Conservation (phyloP, 2,329 filamentous ascomycete genomes). For the Ophiosphaerella narmari region DNA sequence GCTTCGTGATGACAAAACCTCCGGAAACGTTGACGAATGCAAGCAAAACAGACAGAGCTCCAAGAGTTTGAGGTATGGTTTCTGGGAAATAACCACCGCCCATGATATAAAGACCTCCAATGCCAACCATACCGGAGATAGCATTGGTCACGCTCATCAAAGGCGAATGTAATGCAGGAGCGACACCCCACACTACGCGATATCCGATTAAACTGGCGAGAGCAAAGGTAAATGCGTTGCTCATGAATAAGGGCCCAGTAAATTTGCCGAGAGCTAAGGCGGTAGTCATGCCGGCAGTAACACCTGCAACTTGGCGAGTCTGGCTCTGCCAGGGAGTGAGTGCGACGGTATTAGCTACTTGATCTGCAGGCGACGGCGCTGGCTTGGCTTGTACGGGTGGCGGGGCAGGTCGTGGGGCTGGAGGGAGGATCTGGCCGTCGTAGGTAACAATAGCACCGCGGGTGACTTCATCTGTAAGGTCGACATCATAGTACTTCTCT, state of each 20-base stretch:
- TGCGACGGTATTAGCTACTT: slow-evolving; percentile 63
- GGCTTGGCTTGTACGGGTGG: slow-evolving; percentile 59
- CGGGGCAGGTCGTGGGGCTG: slow-evolving; percentile 70
- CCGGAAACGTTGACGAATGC: slow-evolving; percentile 89
- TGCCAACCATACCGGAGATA: slow-evolving; percentile 85
- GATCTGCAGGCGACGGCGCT: slow-evolving; percentile 37
- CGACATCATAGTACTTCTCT: slow-evolving; percentile 78
- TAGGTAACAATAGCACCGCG: slow-evolving; percentile 82
- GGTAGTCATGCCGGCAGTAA: slow-evolving; percentile 78
- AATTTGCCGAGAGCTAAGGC: slow-evolving; percentile 78
- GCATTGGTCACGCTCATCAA: slow-evolving; percentile 94
- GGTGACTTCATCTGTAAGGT: slow-evolving; percentile 83
- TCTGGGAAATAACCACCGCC: slow-evolving; percentile 67
- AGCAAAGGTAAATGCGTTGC: slow-evolving; percentile 82
- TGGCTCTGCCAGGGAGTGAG: slow-evolving; percentile 83
- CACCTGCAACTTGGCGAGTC: slow-evolving; percentile 72
- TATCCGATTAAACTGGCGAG: slow-evolving; percentile 86
- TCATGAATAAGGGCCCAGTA: slow-evolving; percentile 82
- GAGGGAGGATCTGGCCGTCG: slow-evolving; percentile 75
- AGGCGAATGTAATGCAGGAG: slow-evolving; percentile 81
- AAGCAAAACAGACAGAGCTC: slow-evolving; percentile 77
- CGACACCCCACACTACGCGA: slow-evolving; percentile 84
- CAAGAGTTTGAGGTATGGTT: slow-evolving; percentile 77
- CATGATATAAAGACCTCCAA: slow-evolving; percentile 87
- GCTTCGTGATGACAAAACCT: slow-evolving; percentile 88